phyloP scores from a whole-genome alignment of 2,329 filamentous ascomycete species.

The Zymoseptoria brevis region DNA sequence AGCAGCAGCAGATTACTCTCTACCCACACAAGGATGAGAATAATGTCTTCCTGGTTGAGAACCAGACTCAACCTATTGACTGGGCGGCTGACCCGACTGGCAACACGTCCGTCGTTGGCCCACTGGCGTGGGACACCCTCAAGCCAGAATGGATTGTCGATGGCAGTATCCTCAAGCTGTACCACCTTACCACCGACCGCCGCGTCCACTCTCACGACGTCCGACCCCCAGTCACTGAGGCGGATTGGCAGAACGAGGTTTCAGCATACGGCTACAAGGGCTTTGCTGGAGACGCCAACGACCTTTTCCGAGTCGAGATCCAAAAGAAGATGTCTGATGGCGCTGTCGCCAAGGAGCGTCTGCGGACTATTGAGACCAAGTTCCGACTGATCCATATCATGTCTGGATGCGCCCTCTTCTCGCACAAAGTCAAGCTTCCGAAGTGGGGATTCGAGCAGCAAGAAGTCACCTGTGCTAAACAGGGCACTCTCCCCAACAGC shows the following conservation, averaged over 20 bases:
- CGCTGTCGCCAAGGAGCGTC: slow-evolving; percentile 66
- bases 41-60: slow-evolving; percentile 90
- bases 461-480: slow-evolving; percentile 93
- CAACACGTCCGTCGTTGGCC: slow-evolving; percentile 70
- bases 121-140: slow-evolving; percentile 72
- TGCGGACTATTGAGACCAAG: slow-evolving; percentile 93
- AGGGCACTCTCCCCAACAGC: slow-evolving; percentile 89
- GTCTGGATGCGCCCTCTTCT: slow-evolving; percentile 94
- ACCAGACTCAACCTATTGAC: slow-evolving; percentile 82
- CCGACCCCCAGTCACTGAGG: slow-evolving; percentile 75
- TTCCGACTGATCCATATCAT: slow-evolving; percentile 93
- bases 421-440: slow-evolving; percentile 96
- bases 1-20: slow-evolving; percentile 96
- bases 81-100: slow-evolving; percentile 29
- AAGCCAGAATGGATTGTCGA: slow-evolving; percentile 65
- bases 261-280: slow-evolving; percentile 97
- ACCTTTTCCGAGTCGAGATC: slow-evolving; percentile 91
- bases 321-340: slow-evolving; percentile 80
- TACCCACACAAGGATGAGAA: slow-evolving; percentile 99
- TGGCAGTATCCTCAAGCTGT: slow-evolving; percentile 72
- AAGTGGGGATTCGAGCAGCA: slow-evolving; percentile 98
- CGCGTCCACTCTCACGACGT: slow-evolving; percentile 95
- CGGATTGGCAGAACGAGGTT: slow-evolving; percentile 48
- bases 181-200: slow-evolving; percentile 74
- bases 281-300: slow-evolving; percentile 93